phyloP scores from a whole-genome alignment of 345 rosid genomes.

The Eucalyptus marginata region DNA sequence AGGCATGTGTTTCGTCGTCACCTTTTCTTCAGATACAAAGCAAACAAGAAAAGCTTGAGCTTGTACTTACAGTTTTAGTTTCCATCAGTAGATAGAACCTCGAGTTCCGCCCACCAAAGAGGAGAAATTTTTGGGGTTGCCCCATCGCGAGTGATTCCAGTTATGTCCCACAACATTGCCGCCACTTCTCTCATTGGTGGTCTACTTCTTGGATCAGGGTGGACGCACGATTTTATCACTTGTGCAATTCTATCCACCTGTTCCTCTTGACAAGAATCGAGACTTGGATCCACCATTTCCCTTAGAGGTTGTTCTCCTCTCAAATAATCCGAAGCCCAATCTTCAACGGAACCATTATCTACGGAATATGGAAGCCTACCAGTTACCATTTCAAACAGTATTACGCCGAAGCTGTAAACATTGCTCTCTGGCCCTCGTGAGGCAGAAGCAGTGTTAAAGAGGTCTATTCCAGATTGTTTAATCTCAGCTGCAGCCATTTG shows the following conservation, averaged over 20 bases:
- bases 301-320: constrained; percentile 15
- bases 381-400: constrained; percentile 69
- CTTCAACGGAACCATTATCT: constrained; percentile 27
- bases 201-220: constrained; percentile 46
- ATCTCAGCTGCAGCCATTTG: constrained; percentile 27
- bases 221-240: constrained; percentile 47
- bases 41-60: not conserved
- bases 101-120: constrained; percentile 98
- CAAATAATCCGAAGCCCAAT: constrained; percentile 46
- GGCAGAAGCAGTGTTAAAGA: constrained; percentile 1
- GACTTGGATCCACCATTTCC: constrained; percentile 64
- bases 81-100: constrained; percentile 57
- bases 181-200: constrained; percentile 48
- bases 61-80: constrained; percentile 6
- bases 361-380: constrained; percentile 48
- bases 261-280: constrained; percentile 35
- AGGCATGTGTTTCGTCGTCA: not conserved
- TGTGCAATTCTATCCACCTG: constrained; percentile 42
- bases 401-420: constrained; percentile 63
- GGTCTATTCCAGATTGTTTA: constrained; percentile 8
- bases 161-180: constrained; percentile 43
- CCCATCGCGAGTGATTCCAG: constrained; percentile 35
- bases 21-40: not conserved
- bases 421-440: constrained; percentile 22
- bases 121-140: constrained; percentile 74